phyloP scores from a whole-genome alignment of 257 asterid genomes.

The Nemophila menziesii region DNA sequence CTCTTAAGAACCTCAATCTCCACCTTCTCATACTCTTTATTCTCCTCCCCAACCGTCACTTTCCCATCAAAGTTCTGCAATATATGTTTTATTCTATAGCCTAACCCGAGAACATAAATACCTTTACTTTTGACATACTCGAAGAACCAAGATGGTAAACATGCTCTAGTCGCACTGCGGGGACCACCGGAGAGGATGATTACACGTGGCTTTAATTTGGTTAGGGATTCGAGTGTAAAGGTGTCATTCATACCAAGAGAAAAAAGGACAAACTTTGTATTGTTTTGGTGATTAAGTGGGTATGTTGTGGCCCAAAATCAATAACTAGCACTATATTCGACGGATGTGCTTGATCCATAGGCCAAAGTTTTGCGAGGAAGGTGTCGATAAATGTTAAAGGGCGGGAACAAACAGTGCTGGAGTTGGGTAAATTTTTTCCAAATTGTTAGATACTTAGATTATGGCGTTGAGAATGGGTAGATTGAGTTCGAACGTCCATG shows the following conservation, averaged over 20 bases:
- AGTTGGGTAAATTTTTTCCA: too few relatives aligned
- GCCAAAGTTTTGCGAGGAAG: too few relatives aligned
- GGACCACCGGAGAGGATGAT: slow-evolving; percentile 95
- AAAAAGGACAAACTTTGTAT: slow-evolving; percentile 69
- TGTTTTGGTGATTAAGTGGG: slow-evolving; percentile 88
- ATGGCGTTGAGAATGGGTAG: too few relatives aligned
- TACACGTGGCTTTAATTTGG: slow-evolving; percentile 46
- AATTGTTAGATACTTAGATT: too few relatives aligned
- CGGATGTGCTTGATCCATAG: slow-evolving; percentile 34
- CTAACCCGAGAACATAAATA: slow-evolving; percentile 61
- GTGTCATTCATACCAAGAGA: slow-evolving; percentile 87
- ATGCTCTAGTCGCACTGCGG: slow-evolving; percentile 76
- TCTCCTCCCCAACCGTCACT: slow-evolving; percentile 66
- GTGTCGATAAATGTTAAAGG: too few relatives aligned
- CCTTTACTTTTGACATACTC: slow-evolving; percentile 44
- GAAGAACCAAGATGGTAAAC: slow-evolving; percentile 61
- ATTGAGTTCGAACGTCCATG: too few relatives aligned
- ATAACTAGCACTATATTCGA: slow-evolving; percentile 52
- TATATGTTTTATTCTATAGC: slow-evolving; percentile 78
- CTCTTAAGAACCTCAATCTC: slow-evolving; percentile 46
- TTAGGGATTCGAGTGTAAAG: slow-evolving; percentile 45
- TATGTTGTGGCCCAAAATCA: slow-evolving; percentile 87
- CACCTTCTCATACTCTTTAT: slow-evolving; percentile 95
- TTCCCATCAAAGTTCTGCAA: slow-evolving; percentile 81
- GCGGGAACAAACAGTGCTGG: too few relatives aligned